Conservation (phyloP, 2,329 filamentous ascomycete genomes). For the Apiospora marii region DNA sequence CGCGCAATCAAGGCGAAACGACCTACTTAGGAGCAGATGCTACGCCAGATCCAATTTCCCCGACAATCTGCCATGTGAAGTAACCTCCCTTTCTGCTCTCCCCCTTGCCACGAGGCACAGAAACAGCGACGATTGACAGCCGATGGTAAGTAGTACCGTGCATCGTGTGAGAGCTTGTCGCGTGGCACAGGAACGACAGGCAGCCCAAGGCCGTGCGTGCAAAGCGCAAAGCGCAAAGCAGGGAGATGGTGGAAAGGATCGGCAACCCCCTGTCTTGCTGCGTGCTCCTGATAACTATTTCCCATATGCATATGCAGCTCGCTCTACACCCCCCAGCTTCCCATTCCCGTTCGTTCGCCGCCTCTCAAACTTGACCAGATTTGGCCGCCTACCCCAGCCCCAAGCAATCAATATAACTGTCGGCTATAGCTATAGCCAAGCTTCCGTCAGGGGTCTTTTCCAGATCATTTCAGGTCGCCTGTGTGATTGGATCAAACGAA, state of each 20-base stretch:
- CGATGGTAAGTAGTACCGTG: neutral
- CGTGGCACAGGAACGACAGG: neutral
- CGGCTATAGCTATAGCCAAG: conserved; percentile 6
- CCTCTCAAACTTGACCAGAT: neutral
- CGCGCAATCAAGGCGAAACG: conserved; percentile 10
- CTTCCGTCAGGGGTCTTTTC: neutral
- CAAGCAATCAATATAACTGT: neutral
- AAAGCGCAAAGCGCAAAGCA: neutral
- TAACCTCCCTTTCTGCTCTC: neutral
- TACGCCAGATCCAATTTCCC: conserved; percentile 13
- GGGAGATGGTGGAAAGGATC: neutral
- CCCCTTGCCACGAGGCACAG: neutral
- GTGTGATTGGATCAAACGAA: neutral
- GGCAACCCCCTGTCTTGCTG: neutral
- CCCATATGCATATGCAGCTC: neutral
- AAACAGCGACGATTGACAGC: neutral
- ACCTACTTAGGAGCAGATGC: neutral
- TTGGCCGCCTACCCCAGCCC: neutral
- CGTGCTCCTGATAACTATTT: neutral
- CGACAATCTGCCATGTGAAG: neutral
- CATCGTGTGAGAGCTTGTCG: neutral
- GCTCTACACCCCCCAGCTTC: neutral
- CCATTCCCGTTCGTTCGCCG: neutral
- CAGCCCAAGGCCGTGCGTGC: neutral
- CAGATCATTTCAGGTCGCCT: neutral